A percentile compares a stretch with the other conserved stretches of the same genome.
These are phyloP conservation scores for Glonium stellatum DNA, from an alignment of 495 filamentous ascomycete species.

Conservation along the genomic window DNA sequence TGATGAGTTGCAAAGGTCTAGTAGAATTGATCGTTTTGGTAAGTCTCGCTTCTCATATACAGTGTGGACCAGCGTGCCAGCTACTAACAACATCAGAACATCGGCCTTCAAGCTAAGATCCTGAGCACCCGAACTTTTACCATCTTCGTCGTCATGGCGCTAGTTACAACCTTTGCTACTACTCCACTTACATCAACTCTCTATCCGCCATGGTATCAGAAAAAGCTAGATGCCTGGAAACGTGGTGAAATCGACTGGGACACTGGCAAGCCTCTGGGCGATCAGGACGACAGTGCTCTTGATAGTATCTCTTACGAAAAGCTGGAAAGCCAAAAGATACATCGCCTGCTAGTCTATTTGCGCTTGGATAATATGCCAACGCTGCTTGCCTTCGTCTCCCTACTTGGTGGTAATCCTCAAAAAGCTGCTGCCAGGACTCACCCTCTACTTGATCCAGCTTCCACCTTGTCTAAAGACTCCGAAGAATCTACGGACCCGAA, in stretches of 20 bases:
- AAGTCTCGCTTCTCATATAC: constrained; percentile 32
- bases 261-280: constrained; percentile 50
- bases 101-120: constrained; percentile 87
- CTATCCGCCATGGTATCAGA: constrained; percentile 86
- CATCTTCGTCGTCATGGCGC: constrained; percentile 97
- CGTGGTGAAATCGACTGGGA: constrained; percentile 94
- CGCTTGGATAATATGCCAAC: constrained; percentile 86
- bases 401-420: constrained; percentile 51
- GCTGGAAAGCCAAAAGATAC: constrained; percentile 37
- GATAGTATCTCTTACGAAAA: constrained; percentile 37
- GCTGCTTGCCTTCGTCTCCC: constrained; percentile 73
- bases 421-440: constrained; percentile 18
- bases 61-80: neutral
- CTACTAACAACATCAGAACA: constrained; percentile 56
- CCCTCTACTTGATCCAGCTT: constrained; percentile 24
- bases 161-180: constrained; percentile 86
- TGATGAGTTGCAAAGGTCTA: constrained; percentile 98
- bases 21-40: constrained; percentile 94
- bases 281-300: constrained; percentile 33
- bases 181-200: constrained; percentile 72
- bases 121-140: constrained; percentile 84
- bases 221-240: constrained; percentile 84
- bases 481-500: constrained; percentile 4
- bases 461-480: constrained; percentile 12
- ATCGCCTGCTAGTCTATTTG: constrained; percentile 58